A percentile compares a stretch with the other conserved stretches of the same genome.
Evolutionary conservation across 495 filamentous ascomycete species (phyloP).

Genomic region (Patellaria atrata): DNA sequence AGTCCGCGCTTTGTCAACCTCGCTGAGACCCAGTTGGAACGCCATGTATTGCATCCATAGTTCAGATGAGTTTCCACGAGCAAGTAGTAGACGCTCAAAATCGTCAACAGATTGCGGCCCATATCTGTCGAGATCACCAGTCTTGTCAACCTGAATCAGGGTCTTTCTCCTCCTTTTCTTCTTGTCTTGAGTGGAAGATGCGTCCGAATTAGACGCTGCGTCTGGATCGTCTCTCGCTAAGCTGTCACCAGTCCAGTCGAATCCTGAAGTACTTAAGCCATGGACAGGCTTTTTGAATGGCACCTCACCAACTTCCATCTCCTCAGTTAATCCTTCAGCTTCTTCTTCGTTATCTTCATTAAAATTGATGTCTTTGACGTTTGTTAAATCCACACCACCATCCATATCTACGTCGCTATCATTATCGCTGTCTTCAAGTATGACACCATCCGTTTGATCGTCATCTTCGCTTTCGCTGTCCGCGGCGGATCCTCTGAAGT

Average conservation of each 20-base stretch:
- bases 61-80: constrained; percentile 74
- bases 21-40: constrained; percentile 83
- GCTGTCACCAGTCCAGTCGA: constrained; percentile 69
- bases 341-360: constrained; percentile 23
- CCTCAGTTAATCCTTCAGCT: constrained; percentile 28
- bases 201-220: constrained; percentile 36
- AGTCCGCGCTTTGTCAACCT: constrained; percentile 69
- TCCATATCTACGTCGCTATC: constrained; percentile 23
- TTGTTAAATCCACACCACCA: constrained; percentile 29
- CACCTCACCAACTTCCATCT: constrained; percentile 33
- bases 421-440: constrained; percentile 8
- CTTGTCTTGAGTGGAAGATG: constrained; percentile 42
- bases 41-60: constrained; percentile 96
- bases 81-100: constrained; percentile 83
- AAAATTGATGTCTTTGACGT: constrained; percentile 31
- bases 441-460: constrained; percentile 18
- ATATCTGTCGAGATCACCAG: constrained; percentile 71
- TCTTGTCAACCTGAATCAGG: constrained; percentile 73
- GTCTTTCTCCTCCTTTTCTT: constrained; percentile 71
- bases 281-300: constrained; percentile 19
- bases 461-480: constrained; percentile 41
- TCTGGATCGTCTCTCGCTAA: constrained; percentile 36
- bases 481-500: constrained; percentile 51
- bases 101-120: constrained; percentile 86
- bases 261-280: constrained; percentile 64